Evolutionary conservation across 2,329 filamentous ascomycete species (phyloP), one percentile per base, ranked within the genome.

Genomic region (Diplodia corticola): DNA sequence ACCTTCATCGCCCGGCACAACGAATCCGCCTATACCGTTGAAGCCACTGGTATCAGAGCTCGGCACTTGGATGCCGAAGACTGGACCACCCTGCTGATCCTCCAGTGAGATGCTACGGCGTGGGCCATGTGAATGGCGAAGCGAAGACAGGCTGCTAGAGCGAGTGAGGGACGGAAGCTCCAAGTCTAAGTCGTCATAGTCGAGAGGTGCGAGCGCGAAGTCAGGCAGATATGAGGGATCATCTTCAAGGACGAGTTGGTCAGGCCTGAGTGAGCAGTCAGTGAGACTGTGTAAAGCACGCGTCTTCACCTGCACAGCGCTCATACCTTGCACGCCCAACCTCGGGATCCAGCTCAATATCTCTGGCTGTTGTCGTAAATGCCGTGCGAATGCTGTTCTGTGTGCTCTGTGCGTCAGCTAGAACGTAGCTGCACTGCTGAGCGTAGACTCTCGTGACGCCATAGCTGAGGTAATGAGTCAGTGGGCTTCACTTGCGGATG

Each of bases 401-500:
- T 44, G 91, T 88, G 70, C 86, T 88, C 76, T 93, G 89, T 2
- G 89, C 88, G 73, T 98, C 95, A 3, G 86, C 84, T 54, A 97
- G 87, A 26, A 97, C 87, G 75, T 97, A 99, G 44, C 85, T 84
- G 72, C 91, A 96, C 78, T 99, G 93, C 75, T 97, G 91, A 28
- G 87, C 84, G 76, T 92, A 97, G 20, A 98, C 93, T 57, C 91
- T 87, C 3, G 92, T 90, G 17, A 97, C 87, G 5, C 93, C 93
- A 75, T 76, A 78, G 66, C 77, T 78, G 44, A 9, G 22, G 10
- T 22, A 17, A 13, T 3, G n/a, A 9, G 37, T 66, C 20, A 66
- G 49, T 20, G 22, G 17, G 3, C 26, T 20, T 35, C 35, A 20
- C 26, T 53, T 46, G 33, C 6, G 1, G 12, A 15, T 17, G 15